A percentile compares a stretch with the other conserved stretches of the same genome.
Evolutionary conservation across 2,329 filamentous ascomycete genomes (phyloP).

Genomic region (Pleomassaria siparia): DNA sequence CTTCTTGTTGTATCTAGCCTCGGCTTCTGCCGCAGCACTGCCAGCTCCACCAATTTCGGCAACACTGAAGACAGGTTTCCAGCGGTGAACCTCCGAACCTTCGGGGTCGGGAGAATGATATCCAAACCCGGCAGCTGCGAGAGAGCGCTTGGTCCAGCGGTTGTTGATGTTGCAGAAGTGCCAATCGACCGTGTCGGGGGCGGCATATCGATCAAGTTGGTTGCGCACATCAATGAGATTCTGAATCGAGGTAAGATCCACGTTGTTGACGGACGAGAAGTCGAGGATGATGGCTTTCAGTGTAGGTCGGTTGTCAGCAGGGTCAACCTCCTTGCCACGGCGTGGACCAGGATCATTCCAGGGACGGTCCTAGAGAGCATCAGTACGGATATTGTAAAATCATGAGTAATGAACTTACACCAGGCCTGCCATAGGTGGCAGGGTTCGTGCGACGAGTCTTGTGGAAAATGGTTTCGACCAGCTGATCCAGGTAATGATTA

Average conservation of each 20-base stretch:
- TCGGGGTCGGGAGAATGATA: constrained; percentile 65
- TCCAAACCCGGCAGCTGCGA: constrained; percentile 88
- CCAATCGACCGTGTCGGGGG: constrained; percentile 87
- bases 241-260: constrained; percentile 91
- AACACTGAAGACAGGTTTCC: constrained; percentile 93
- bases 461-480: constrained; percentile 47
- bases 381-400: background rate
- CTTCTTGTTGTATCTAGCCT: constrained; percentile 62
- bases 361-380: constrained; percentile 66
- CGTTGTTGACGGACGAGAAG: constrained; percentile 91
- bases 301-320: constrained; percentile 60
- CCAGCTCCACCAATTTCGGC: constrained; percentile 78
- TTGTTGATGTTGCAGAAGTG: constrained; percentile 92
- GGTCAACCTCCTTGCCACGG: constrained; percentile 50
- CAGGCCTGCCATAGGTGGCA: constrained; percentile 56
- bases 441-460: constrained; percentile 78
- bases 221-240: constrained; percentile 93
- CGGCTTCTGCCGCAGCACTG: constrained; percentile 71
- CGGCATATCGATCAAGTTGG: constrained; percentile 84
- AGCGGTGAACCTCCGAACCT: constrained; percentile 63
- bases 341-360: constrained; percentile 92
- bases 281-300: constrained; percentile 90
- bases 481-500: constrained; percentile 80
- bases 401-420: constrained; percentile 25
- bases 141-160: constrained; percentile 89